Evolutionary conservation across 208 protist genomes (phyloP), one percentile per base, ranked within the genome.

Genomic region (Wallacemonas rigidus): DNA sequence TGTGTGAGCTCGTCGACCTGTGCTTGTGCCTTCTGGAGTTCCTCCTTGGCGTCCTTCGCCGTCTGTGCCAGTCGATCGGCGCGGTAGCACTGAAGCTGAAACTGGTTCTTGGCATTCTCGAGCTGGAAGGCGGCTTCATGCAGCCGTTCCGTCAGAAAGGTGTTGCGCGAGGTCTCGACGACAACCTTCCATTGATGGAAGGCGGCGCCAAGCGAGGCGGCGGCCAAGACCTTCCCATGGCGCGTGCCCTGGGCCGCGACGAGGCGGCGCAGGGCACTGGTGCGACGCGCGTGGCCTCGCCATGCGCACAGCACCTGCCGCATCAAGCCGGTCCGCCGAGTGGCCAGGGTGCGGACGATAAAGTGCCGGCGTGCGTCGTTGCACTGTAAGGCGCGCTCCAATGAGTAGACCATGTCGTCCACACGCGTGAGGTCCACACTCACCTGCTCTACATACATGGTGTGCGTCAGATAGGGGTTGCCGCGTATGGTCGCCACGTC

Each of bases 31-130:
- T n/a, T 38, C n/a, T 71, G 74, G 53, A 89, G 60, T 41, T 88
- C 81, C 35, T 74, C 76, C 48, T 86, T 77, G 15, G 72, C 68
- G 58, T 91, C 74, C 72, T 88, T 86, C 6, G 77, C 75, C 11
- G 76, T 78, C 17, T 92, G 72, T 47, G 90, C 80, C 45, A 93
- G 80, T 35, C 85, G 82, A 48, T 96, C 89, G 11, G 89, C 78
- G 36, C 89, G 88, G 73, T 91, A 87, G 68, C 92, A 96, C 79
- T 96, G 89, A 71, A 96, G 80, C 76, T 96, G 89, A 71, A 95
- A 96, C 72, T 95, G 92, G 69, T 91, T 93, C 80, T 96, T 96
- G 11, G 90, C 88, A 47, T 86, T 92, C 72, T 95, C 92, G 15
- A 96, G 71, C 65, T 96, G 92, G 47, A 88, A 87, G 3, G 89